Evolutionary conservation across 805 yeast genomes (phyloP).

Genomic region (Starmerella sirachaensis): DNA sequence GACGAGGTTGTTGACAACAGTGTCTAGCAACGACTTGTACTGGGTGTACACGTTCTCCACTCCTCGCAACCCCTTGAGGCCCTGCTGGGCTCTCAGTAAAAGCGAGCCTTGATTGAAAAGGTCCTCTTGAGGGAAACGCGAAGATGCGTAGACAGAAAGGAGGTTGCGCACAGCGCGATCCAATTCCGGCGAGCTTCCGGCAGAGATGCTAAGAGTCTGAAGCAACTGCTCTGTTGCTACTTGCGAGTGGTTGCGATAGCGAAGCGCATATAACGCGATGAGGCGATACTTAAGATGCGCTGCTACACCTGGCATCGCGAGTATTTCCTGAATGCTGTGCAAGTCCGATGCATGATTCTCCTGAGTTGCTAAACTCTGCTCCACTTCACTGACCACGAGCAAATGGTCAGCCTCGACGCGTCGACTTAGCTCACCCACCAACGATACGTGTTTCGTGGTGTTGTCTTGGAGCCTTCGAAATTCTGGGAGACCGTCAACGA

Average conservation of each 20-base stretch:
- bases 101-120: conserved; percentile 31
- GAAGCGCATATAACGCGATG: conserved; percentile 58
- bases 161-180: conserved; percentile 37
- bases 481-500: conserved; percentile 89
- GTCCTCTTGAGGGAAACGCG: conserved; percentile 37
- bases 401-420: conserved; percentile 48
- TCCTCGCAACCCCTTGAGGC: conserved; percentile 33
- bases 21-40: conserved; percentile 63
- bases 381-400: conserved; percentile 81
- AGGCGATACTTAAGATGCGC: conserved; percentile 56
- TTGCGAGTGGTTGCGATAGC: conserved; percentile 46
- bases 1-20: conserved; percentile 33
- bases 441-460: conserved; percentile 82
- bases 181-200: conserved; percentile 13
- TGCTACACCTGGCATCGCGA: conserved; percentile 34
- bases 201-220: conserved; percentile 30
- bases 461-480: conserved; percentile 77
- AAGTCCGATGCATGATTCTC: conserved; percentile 48
- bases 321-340: conserved; percentile 42
- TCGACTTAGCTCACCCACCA: conserved; percentile 76
- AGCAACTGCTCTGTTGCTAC: conserved; percentile 35
- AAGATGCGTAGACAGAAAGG: conserved; percentile 32
- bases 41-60: conserved; percentile 68
- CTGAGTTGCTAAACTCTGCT: conserved; percentile 68
- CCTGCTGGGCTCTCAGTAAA: conserved; percentile 33